Base-by-base conservation (phyloP, 1,284 basidiomycete species). In the Wallemia ichthyophaga region DNA sequence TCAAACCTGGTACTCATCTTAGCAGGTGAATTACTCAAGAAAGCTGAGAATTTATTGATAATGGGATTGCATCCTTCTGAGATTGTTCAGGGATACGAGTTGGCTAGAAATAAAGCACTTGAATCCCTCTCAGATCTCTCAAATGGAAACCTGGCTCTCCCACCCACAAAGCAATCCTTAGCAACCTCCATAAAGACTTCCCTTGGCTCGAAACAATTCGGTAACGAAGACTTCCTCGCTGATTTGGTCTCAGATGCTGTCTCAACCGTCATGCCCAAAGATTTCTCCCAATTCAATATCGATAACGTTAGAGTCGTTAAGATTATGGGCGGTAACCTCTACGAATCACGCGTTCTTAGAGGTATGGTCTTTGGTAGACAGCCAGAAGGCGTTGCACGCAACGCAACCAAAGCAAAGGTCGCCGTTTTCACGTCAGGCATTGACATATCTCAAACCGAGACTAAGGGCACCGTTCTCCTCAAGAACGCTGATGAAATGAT, bases 321-420 rank as follows among this genome's bases (percentile, higher is more conserved):
- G 73, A 95, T 98, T 64, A 83, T 98, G 79, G 94, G 94, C 62
- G 86, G 92, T 56, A 84, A 78, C 65, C 72, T 98, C 21, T 71
- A 79, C 11, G 76, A 76, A 31, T 94, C 88, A 69, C 80, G 77
- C 63, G 92, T 98, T 11, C 82, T 99, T 3, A 80, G 85, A 64
- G 94, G 94, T 57, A 99, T 99, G 94, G 92, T 98, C 0, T 95
- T 98, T 66, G 87, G 87, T 56, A 77, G 91, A 37, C 87, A 94
- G 71, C 86, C 94, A 0, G 92, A 98, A 71, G 86, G 84, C 81
- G 65, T 53, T 73, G 67, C 23, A 9, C n/a, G 15, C 73, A 84
- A 85, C 65, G 81, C 79, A 9, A 74, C 73, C 61, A 81, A 80
- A 65, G 85, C 80, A 58, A 92, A 94, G 71, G 88, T 94, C 57